Percentiles rank a stretch among this genome's conserved stretches.
These are phyloP conservation scores for Neurospora sp. DNA, from an alignment of 495 filamentous ascomycete genomes.

Conservation along the genomic window DNA sequence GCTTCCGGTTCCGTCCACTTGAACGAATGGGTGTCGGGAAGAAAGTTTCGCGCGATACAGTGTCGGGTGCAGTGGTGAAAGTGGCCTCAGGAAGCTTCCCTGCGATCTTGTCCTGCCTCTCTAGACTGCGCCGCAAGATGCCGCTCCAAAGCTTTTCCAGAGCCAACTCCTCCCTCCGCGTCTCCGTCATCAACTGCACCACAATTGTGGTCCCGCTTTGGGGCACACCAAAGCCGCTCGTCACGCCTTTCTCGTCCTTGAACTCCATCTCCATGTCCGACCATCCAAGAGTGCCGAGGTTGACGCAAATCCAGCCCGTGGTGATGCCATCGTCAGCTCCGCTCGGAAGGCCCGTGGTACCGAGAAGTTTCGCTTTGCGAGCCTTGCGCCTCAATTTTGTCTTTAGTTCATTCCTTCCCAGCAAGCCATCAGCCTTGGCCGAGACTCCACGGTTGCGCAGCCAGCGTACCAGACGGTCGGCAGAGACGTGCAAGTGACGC, in stretches of 20 bases:
- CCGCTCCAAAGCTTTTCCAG: conserved; percentile 71
- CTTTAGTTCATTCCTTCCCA: conserved; percentile 87
- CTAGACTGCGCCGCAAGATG: conserved; percentile 12
- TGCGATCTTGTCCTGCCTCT: conserved; percentile 2
- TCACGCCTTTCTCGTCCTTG: conserved; percentile 31
- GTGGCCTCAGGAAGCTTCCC: background rate
- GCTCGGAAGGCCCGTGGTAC: conserved; percentile 36
- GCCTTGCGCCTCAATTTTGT: conserved; percentile 69
- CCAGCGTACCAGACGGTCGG: conserved; percentile 82
- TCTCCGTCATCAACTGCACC: conserved; percentile 82
- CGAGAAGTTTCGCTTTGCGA: conserved; percentile 67
- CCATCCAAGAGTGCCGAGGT: conserved; percentile 59
- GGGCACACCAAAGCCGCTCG: conserved; percentile 69
- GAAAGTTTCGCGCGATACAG: background rate
- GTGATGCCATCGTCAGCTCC: conserved; percentile 67
- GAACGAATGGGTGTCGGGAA: background rate
- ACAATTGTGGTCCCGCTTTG: conserved; percentile 53
- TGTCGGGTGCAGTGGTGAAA: background rate
- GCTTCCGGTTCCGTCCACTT: background rate
- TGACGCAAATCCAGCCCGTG: conserved; percentile 94
- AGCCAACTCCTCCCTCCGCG: conserved; percentile 72
- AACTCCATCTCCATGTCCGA: conserved; percentile 31
- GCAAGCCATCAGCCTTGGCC: conserved; percentile 74
- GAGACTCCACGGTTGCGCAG: conserved; percentile 60
- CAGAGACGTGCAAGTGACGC: conserved; percentile 86